Evolutionary conservation across 768 basidiomycete genomes (phyloP).

Genomic region (Russula vinacea): DNA sequence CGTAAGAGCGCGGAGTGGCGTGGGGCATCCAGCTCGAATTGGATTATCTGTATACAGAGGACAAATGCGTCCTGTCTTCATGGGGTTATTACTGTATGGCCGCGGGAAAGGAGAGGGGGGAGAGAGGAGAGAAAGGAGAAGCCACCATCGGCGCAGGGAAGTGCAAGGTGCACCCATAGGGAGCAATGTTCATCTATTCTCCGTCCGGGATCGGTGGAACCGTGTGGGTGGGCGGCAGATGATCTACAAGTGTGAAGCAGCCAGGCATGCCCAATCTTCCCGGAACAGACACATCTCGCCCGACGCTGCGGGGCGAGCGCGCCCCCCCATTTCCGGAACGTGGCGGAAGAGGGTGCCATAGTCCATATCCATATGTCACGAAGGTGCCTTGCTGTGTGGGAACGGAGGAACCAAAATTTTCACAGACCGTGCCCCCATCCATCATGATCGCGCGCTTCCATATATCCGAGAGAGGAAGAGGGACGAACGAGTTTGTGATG

Average conservation of each 20-base stretch:
- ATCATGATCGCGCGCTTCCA: conserved; percentile 8
- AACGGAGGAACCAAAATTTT: not conserved
- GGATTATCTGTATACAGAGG: not conserved
- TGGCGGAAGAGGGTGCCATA: conserved; percentile 9
- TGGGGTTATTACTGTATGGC: not conserved
- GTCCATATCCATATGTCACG: conserved; percentile 7
- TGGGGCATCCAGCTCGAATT: not conserved
- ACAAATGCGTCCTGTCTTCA: not conserved
- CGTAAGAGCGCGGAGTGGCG: conserved; percentile 13
- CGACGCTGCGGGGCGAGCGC: conserved; percentile 8
- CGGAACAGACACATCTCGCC: conserved; percentile 21
- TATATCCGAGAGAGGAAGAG: not conserved
- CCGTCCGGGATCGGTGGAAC: conserved; percentile 9
- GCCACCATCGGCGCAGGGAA: not conserved
- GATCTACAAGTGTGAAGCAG: not conserved
- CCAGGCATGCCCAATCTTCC: conserved; percentile 6
- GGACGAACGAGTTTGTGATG: conserved; percentile 1
- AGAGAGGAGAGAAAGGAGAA: not conserved
- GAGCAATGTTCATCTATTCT: not conserved
- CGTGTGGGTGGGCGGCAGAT: not conserved
- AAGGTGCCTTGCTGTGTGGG: not conserved
- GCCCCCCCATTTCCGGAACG: not conserved
- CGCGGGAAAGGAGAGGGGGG: not conserved
- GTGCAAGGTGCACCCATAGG: not conserved
- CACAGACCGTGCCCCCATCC: not conserved